These are phyloP conservation scores for Artomyces pyxidatus DNA, from an alignment of 768 basidiomycete species.

Conservation along the genomic window DNA sequence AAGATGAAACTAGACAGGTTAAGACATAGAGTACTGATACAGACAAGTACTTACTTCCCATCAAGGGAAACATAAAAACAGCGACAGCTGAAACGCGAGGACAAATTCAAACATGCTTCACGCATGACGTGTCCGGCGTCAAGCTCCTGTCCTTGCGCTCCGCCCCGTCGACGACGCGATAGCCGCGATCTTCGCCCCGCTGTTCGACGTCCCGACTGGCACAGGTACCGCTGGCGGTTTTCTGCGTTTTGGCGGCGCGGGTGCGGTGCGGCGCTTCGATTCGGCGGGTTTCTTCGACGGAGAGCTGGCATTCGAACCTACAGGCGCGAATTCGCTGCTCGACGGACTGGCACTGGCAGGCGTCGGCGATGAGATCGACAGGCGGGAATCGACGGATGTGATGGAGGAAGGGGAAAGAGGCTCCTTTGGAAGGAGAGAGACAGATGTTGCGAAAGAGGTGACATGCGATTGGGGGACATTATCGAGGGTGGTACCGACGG, in stretches of 20 bases:
- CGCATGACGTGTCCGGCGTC: too few relatives aligned
- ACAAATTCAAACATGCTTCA: too few relatives aligned
- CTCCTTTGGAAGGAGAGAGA: too few relatives aligned
- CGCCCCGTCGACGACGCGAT: conserved; percentile 33
- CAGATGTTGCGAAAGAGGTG: too few relatives aligned
- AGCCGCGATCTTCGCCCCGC: conserved; percentile 51
- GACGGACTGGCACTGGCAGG: conserved; percentile 2
- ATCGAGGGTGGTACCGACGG: conserved; percentile 21
- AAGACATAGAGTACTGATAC: too few relatives aligned
- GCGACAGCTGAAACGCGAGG: too few relatives aligned
- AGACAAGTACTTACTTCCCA: too few relatives aligned
- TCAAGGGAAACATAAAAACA: too few relatives aligned
- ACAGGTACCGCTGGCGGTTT: conserved; percentile 65
- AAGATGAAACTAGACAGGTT: too few relatives aligned
- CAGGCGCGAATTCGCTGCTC: conserved; percentile 4
- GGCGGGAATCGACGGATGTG: conserved; percentile 15
- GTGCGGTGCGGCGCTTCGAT: conserved; percentile 36
- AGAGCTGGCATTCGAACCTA: not conserved
- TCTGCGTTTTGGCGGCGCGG: conserved; percentile 60
- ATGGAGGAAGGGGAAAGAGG: conserved; percentile 11
- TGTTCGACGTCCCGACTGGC: conserved; percentile 31
- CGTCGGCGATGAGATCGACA: conserved; percentile 25
- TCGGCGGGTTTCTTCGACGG: conserved; percentile 1
- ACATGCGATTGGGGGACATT: too few relatives aligned
- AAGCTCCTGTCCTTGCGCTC: not conserved